Evolutionary conservation across 768 basidiomycete genomes (phyloP).

Genomic region (Pleurotus giganteus): DNA sequence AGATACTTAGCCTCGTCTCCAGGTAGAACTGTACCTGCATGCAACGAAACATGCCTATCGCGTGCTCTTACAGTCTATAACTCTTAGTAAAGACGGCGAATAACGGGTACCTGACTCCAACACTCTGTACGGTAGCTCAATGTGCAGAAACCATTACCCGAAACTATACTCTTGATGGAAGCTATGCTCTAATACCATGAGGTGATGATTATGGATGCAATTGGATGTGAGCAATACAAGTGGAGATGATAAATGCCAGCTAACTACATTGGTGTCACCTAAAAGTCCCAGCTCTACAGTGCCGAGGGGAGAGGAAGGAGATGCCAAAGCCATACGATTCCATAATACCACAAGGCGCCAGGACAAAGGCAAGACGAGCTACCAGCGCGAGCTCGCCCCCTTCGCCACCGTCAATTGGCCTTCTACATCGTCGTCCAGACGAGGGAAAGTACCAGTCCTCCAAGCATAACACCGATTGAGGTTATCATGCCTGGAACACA

Average conservation of each 20-base stretch:
- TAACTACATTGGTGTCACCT: background rate
- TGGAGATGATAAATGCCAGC: background rate
- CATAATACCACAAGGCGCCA: background rate
- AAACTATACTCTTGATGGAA: background rate
- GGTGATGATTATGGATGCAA: background rate
- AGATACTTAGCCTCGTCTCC: background rate
- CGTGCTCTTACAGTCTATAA: background rate
- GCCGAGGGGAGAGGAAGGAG: background rate
- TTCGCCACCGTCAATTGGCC: too few relatives aligned
- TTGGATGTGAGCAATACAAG: background rate
- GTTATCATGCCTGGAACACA: too few relatives aligned
- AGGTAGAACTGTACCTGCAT: background rate
- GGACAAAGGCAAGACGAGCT: too few relatives aligned
- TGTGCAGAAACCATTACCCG: too few relatives aligned
- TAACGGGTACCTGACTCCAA: too few relatives aligned
- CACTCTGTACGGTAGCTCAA: too few relatives aligned
- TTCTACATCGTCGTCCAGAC: too few relatives aligned
- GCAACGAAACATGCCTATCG: background rate
- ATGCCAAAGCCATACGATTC: conserved; percentile 1
- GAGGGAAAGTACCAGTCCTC: too few relatives aligned
- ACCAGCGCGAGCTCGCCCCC: too few relatives aligned
- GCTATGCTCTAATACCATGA: background rate
- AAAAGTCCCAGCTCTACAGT: background rate
- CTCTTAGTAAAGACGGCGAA: background rate
- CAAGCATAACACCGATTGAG: too few relatives aligned